Base-by-base conservation (phyloP, 768 basidiomycete genomes). In the Phaffia australis region DNA sequence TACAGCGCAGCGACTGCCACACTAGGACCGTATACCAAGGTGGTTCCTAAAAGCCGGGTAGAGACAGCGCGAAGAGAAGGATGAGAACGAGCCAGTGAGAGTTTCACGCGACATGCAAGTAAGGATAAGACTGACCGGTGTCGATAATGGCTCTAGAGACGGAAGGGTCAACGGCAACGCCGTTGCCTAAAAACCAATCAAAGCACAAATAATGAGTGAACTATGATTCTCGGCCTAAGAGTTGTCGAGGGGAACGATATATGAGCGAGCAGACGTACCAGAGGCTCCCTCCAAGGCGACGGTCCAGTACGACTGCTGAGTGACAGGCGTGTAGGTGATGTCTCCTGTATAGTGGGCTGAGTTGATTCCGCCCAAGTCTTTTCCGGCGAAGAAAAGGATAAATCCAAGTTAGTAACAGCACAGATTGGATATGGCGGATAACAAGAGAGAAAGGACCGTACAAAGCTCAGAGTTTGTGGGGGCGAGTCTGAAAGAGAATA, bases 401-500 rank as follows among this genome's bases (percentile, higher is more conserved):
- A 42, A 4, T 42, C 11, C 11, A 42, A 11, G 11, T 42, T 11
- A 42, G 35, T 11, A 42, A 5, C 35, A 42, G 4, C 4, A 42
- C 4, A 11, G 11, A 42, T 11, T 42, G 35, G 11, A 11, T 42
- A 5, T 11, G 11, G 35, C 11, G 35, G 11, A 42, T 5, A 11
- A 42, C 4, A 42, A 42, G 4, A 42, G 11, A 42, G 35, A 42
- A 5, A 42, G 35, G n/a, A n/a, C n/a, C 35, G 11, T 42, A 42
- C 19, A 49, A 19, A 63, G 62, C n/a, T 63, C 62, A 11, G 62
- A 63, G 18, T 18, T 25, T 19, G 29, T 19, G 1, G n/a, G 6
- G 9, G 29, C 30, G 62, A 63, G 62, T 32, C 29, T 50, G 62
- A 63, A 63, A 11, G 62, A 63, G 32, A 63, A 63, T n/a, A 54